Evolutionary conservation across 2,329 filamentous ascomycete genomes (phyloP).

Genomic region (Trichoderma brevicompactum): DNA sequence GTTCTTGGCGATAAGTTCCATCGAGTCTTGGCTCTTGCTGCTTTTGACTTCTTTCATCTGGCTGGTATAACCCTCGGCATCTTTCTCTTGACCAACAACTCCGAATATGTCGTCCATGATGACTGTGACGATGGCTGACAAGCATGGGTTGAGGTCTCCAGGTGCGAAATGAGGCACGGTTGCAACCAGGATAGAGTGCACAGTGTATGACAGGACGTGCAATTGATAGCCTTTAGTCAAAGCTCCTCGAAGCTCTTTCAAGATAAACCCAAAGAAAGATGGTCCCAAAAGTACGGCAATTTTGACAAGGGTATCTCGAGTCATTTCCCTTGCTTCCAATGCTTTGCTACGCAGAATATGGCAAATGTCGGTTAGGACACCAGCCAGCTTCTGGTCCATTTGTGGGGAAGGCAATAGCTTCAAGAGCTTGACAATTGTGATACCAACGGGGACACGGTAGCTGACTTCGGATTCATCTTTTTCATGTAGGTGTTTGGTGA

Average conservation of each 20-base stretch:
- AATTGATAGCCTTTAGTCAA: slow-evolving; percentile 87
- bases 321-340: slow-evolving; percentile 87
- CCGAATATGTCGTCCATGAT: slow-evolving; percentile 99
- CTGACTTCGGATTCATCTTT: slow-evolving; percentile 96
- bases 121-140: slow-evolving; percentile 75
- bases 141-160: slow-evolving; percentile 88
- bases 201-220: slow-evolving; percentile 91
- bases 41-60: slow-evolving; percentile 98
- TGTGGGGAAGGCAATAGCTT: slow-evolving; percentile 75
- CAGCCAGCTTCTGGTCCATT: slow-evolving; percentile 74
- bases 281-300: slow-evolving; percentile 82
- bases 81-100: slow-evolving; percentile 89
- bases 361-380: slow-evolving; percentile 87
- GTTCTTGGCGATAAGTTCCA: slow-evolving; percentile 87
- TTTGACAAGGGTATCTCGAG: slow-evolving; percentile 82
- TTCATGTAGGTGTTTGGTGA: slow-evolving; percentile 85
- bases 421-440: slow-evolving; percentile 86
- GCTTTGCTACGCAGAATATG: slow-evolving; percentile 89
- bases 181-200: slow-evolving; percentile 86
- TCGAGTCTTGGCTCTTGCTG: slow-evolving; percentile 97
- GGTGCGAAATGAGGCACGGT: slow-evolving; percentile 73
- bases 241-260: slow-evolving; percentile 85
- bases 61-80: slow-evolving; percentile 91
- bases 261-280: slow-evolving; percentile 84
- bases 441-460: slow-evolving; percentile 84